These are phyloP conservation scores for Acacia concinna DNA, from an alignment of 331 rosid species.

Conservation along the genomic window DNA sequence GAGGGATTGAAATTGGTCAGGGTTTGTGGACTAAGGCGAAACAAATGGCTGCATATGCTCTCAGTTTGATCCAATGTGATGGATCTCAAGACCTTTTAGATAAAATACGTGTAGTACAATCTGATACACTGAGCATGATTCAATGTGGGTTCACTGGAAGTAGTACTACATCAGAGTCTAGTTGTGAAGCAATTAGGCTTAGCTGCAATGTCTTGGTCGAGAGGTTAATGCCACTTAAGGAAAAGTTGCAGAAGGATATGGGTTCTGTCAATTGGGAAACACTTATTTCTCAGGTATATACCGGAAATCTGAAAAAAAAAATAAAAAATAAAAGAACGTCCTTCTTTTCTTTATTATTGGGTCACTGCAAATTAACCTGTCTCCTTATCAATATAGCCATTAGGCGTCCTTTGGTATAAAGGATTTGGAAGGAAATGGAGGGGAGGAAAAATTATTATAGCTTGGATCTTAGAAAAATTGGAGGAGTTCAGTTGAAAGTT, in stretches of 20 bases:
- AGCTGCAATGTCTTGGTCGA: conserved; percentile 75
- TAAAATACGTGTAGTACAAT: conserved; percentile 70
- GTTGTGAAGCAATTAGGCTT: conserved; percentile 83
- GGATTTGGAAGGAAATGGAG: too few relatives aligned
- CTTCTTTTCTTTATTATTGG: too few relatives aligned
- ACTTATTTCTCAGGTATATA: conserved; percentile 68
- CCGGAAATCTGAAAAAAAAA: too few relatives aligned
- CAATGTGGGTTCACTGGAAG: conserved; percentile 84
- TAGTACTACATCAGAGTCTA: conserved; percentile 91
- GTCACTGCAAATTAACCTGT: too few relatives aligned
- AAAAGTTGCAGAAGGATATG: conserved; percentile 53
- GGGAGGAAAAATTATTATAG: too few relatives aligned
- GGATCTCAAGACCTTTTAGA: conserved; percentile 51
- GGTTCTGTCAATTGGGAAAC: conserved; percentile 64
- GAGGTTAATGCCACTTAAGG: conserved; percentile 64
- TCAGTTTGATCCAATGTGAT: conserved; percentile 53
- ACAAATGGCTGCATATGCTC: conserved; percentile 80
- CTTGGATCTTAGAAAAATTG: too few relatives aligned
- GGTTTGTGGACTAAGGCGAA: conserved; percentile 97
- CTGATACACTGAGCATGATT: conserved; percentile 70
- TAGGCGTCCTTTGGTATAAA: too few relatives aligned
- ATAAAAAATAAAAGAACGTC: too few relatives aligned
- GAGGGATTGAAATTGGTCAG: conserved; percentile 93
- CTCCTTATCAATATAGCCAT: too few relatives aligned
- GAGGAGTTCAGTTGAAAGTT: too few relatives aligned